These are phyloP conservation scores for Lasiodiplodia theobromae DNA, from an alignment of 2,329 filamentous ascomycete genomes.

Conservation along the genomic window DNA sequence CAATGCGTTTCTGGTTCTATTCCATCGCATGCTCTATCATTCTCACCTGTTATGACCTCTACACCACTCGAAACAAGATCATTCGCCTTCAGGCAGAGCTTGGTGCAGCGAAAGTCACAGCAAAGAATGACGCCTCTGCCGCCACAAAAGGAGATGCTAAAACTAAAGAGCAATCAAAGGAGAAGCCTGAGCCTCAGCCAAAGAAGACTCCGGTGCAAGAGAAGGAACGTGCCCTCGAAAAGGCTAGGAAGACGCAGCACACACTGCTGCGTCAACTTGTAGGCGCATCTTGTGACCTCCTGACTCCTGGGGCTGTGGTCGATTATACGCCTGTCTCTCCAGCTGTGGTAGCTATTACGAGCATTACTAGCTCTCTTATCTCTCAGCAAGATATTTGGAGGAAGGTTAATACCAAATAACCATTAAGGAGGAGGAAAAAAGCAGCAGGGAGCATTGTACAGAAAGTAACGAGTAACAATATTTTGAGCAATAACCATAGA, in stretches of 20 bases:
- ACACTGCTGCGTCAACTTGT: slow-evolving; percentile 13
- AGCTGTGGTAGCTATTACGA: slow-evolving; percentile 15
- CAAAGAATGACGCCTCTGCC: background rate
- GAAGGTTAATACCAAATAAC: slow-evolving; percentile 9
- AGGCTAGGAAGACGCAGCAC: slow-evolving; percentile 2
- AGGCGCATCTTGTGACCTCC: slow-evolving; percentile 17
- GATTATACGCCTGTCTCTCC: slow-evolving; percentile 10
- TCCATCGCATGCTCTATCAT: slow-evolving; percentile 26
- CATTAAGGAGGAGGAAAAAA: too few species aligned
- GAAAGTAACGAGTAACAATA: background rate
- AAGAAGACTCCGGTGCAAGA: background rate
- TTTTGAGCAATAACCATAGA: background rate
- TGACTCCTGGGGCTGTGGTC: slow-evolving; percentile 24
- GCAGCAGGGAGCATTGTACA: background rate
- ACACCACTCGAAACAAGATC: slow-evolving; percentile 11
- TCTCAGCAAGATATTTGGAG: slow-evolving; percentile 23
- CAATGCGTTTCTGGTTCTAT: slow-evolving; percentile 30
- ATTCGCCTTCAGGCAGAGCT: background rate
- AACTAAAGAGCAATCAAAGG: background rate
- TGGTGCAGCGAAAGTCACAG: background rate
- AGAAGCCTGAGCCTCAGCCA: background rate
- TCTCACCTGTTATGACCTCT: slow-evolving; percentile 21
- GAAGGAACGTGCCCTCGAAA: background rate
- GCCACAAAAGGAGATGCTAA: background rate
- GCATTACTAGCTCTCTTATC: slow-evolving; percentile 27